phyloP scores from a whole-genome alignment of 768 basidiomycete genomes.

The Boletus huronensis region DNA sequence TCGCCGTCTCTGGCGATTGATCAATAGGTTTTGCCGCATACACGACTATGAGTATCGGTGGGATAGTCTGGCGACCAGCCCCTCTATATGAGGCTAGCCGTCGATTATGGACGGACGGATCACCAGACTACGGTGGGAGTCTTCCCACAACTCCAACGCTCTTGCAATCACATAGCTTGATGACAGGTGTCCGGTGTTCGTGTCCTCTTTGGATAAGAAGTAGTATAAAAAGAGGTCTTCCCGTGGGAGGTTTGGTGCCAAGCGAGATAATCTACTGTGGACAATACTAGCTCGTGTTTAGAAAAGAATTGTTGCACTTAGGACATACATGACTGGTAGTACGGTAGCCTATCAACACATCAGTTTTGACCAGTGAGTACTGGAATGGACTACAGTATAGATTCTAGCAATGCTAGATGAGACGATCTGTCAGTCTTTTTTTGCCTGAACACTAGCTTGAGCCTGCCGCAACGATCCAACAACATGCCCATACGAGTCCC shows the following conservation, averaged over 20 bases:
- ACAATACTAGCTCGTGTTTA: conserved; percentile 1
- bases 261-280: background rate
- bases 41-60: background rate
- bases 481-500: conserved; percentile 72
- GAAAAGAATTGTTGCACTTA: background rate
- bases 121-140: background rate
- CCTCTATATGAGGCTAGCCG: background rate
- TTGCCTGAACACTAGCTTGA: conserved; percentile 34
- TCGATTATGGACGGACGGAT: background rate
- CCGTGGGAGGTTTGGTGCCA: background rate
- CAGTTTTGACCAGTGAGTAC: background rate
- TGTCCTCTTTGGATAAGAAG: background rate
- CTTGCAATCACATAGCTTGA: background rate
- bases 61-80: background rate
- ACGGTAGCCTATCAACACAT: background rate
- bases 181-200: background rate
- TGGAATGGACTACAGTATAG: background rate
- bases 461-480: conserved; percentile 50
- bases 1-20: background rate
- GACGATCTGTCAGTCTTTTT: conserved; percentile 29
- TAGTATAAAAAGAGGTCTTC: background rate
- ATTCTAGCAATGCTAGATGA: background rate
- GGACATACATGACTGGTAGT: background rate
- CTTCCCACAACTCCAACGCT: background rate
- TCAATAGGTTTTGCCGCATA: background rate